Evolutionary conservation across 2,329 filamentous ascomycete species (phyloP).

Genomic region (Ophiostoma ips): DNA sequence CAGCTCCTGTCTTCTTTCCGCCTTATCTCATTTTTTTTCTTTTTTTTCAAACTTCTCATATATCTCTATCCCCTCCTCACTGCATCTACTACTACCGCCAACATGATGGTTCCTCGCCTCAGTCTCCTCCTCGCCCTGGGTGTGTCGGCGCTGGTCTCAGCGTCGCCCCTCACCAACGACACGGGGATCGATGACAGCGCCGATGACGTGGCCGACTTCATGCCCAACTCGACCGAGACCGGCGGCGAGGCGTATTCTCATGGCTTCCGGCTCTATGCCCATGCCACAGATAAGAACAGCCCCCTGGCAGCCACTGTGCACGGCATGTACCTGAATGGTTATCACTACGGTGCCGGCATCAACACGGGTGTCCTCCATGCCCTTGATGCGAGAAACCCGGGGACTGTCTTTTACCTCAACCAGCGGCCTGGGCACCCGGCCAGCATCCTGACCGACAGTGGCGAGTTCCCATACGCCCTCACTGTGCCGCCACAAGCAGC

Average conservation of each 20-base stretch:
- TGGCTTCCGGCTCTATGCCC: neutral
- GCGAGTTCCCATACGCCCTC: conserved; percentile 25
- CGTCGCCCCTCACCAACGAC: neutral
- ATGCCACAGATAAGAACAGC: neutral
- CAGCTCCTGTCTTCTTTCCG: no score
- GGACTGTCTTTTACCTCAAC: conserved; percentile 35
- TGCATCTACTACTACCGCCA: no score
- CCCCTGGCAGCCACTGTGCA: neutral
- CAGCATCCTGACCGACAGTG: conserved; percentile 28
- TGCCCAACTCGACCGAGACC: neutral
- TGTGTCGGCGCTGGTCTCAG: neutral
- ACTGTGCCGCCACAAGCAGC: conserved; percentile 14
- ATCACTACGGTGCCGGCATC: conserved; percentile 29
- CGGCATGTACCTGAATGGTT: conserved; percentile 9
- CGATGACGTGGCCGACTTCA: neutral
- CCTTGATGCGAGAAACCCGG: conserved; percentile 10
- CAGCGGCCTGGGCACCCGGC: conserved; percentile 20
- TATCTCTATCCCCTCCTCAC: no score
- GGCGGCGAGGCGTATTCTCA: neutral
- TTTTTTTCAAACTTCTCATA: no score
- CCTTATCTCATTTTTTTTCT: no score
- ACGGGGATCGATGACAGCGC: neutral
- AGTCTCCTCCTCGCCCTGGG: neutral
- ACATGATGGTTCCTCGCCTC: neutral
- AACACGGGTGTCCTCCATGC: conserved; percentile 24